Base-by-base conservation (phyloP, 2,329 filamentous ascomycete genomes). In the Aspergillus calidoustus region DNA sequence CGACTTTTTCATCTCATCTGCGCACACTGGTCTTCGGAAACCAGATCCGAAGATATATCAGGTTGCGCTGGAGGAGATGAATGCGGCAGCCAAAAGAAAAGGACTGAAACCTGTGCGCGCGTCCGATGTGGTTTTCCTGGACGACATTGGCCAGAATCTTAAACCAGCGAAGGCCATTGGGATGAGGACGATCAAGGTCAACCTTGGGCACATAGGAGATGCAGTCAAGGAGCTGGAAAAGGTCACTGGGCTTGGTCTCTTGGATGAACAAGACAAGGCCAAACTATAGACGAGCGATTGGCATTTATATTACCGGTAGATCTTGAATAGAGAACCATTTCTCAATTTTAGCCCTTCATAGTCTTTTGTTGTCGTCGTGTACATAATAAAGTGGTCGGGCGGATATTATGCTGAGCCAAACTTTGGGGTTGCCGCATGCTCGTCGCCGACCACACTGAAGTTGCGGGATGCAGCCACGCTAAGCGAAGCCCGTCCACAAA, bases 91-190 rank as follows among this genome's bases (percentile, higher is more conserved):
- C 1, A 82, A 79, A 71, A 76, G 80, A 25, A 87, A 86, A 41
- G 83, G 82, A 4, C 85, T 84, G 81, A 76, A 75, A 17, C 77
- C 6, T 80, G 81, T 96, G 8, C 76, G 79, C 59, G 79, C 89
- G 0, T 80, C 80, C 0, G 92, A 97, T 59, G 82, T 97, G 49
- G 78, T 96, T 4, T 99, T 99, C 74, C 78, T 97, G 54, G 95
- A 97, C 74, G 93, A 97, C 70, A 97, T 99, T 74, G 95, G 95
- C 1, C 89, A 93, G 77, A 99, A 99, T 74, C 77, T 98, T 61
- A 95, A 93, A 81, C 89, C 85, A 49, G 95, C 88, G 1, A 91
- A 84, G 77, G 84, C 83, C 53, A 80, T 88, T 23, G 94, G 94
- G 0, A 89, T 98, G 75, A 79, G 84, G 59, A 98, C 94, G 0